A percentile compares a stretch with the other conserved stretches of the same genome.
Conservation (phyloP, 2,329 filamentous ascomycete genomes). For the Aspergillus pseudoterreus region DNA sequence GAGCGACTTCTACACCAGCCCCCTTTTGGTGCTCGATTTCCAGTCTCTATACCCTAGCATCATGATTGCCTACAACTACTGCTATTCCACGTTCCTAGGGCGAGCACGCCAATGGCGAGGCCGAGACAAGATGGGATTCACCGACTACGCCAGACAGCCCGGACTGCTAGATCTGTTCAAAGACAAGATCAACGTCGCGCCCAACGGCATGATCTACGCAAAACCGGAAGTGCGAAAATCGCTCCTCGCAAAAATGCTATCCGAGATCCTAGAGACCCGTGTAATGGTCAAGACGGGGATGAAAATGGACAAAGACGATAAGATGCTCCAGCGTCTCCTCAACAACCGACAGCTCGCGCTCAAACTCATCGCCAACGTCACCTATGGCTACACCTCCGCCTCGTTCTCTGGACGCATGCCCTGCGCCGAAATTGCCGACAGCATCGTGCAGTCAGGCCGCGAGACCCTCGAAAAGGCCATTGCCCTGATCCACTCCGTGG, state of each 20-base stretch:
- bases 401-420: slow-evolving; percentile 98
- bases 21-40: slow-evolving; percentile 87
- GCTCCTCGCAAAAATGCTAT: slow-evolving; percentile 90
- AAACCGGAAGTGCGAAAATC: slow-evolving; percentile 84
- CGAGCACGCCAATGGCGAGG: slow-evolving; percentile 85
- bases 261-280: slow-evolving; percentile 90
- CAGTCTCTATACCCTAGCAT: slow-evolving; percentile 94
- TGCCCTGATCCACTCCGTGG: slow-evolving; percentile 82
- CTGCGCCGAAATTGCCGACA: slow-evolving; percentile 95
- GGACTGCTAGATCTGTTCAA: slow-evolving; percentile 73
- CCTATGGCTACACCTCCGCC: slow-evolving; percentile 95
- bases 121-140: slow-evolving; percentile 90
- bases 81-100: slow-evolving; percentile 93
- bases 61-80: slow-evolving; percentile 99
- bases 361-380: slow-evolving; percentile 97
- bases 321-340: slow-evolving; percentile 74
- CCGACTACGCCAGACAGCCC: slow-evolving; percentile 74
- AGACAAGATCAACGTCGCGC: slow-evolving; percentile 85
- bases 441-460: slow-evolving; percentile 91
- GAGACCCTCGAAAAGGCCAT: slow-evolving; percentile 95
- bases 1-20: slow-evolving; percentile 88
- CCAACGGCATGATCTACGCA: slow-evolving; percentile 95
- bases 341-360: slow-evolving; percentile 93
- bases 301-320: slow-evolving; percentile 89
- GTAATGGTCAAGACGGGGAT: slow-evolving; percentile 98